Evolutionary conservation across 768 basidiomycete genomes (phyloP).

Genomic region (Lactifluus subvellereus): DNA sequence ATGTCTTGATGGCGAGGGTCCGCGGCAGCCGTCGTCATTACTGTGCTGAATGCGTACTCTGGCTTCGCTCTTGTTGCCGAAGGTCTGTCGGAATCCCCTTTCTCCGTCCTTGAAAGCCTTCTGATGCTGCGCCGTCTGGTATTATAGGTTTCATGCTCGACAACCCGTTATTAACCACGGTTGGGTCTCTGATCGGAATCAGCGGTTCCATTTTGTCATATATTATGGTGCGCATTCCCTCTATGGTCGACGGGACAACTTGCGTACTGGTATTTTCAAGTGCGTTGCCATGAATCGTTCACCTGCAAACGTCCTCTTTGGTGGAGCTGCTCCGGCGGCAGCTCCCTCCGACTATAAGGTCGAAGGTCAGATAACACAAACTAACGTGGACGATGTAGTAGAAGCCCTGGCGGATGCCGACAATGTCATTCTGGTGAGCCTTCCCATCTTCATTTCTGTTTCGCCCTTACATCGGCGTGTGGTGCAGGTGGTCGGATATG

Average conservation of each 20-base stretch:
- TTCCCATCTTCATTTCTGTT: not conserved
- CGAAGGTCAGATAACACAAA: conserved; percentile 76
- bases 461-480: not conserved
- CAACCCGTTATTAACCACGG: conserved; percentile 74
- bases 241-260: not conserved
- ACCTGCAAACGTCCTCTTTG: conserved; percentile 78
- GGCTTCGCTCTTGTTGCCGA: conserved; percentile 90
- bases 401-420: conserved; percentile 76
- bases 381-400: conserved; percentile 73
- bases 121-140: not conserved
- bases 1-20: not conserved
- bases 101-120: not conserved
- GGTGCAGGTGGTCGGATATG: conserved; percentile 73
- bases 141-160: conserved; percentile 76
- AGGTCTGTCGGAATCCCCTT: conserved; percentile 36
- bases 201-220: conserved; percentile 88
- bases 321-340: conserved; percentile 63
- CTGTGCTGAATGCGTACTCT: conserved; percentile 85
- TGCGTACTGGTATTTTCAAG: conserved; percentile 35
- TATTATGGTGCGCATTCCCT: conserved; percentile 63
- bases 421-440: conserved; percentile 67
- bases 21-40: conserved; percentile 74
- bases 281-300: conserved; percentile 93
- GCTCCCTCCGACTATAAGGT: conserved; percentile 58
- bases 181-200: conserved; percentile 84